Conservation (phyloP, 345 rosid genomes). For the Reutealis trisperma region DNA sequence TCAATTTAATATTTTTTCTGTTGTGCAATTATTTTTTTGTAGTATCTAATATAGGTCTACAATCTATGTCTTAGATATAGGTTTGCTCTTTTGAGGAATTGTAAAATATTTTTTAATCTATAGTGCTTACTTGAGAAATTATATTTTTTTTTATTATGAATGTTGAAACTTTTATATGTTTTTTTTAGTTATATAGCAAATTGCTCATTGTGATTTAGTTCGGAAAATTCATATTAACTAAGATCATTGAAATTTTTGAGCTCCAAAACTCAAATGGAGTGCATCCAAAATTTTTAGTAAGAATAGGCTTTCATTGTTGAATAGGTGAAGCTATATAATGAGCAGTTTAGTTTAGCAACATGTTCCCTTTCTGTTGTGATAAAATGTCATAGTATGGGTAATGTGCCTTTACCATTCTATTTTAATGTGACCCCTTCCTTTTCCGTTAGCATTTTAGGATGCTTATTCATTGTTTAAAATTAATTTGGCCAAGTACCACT, state of each 20-base stretch:
- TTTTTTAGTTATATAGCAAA: background rate
- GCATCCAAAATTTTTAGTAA: background rate
- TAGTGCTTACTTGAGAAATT: background rate
- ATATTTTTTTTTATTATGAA: background rate
- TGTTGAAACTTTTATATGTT: background rate
- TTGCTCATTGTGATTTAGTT: background rate
- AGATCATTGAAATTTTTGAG: conserved; percentile 38
- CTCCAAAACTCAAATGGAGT: conserved; percentile 75
- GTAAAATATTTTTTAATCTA: no score
- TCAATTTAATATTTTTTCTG: no score
- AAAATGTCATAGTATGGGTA: background rate
- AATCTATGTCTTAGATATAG: background rate
- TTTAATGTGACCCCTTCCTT: background rate
- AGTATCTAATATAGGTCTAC: no score
- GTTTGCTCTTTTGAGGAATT: background rate
- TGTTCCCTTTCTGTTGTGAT: background rate
- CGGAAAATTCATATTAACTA: background rate
- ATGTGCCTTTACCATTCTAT: background rate
- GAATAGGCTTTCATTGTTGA: background rate
- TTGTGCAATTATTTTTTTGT: background rate
- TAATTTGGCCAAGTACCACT: background rate
- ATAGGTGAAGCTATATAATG: no score
- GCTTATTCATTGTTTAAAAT: background rate
- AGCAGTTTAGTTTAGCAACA: background rate
- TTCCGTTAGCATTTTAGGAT: background rate